Conservation (phyloP, 495 filamentous ascomycete species). For the Tuber umbilicatum region DNA sequence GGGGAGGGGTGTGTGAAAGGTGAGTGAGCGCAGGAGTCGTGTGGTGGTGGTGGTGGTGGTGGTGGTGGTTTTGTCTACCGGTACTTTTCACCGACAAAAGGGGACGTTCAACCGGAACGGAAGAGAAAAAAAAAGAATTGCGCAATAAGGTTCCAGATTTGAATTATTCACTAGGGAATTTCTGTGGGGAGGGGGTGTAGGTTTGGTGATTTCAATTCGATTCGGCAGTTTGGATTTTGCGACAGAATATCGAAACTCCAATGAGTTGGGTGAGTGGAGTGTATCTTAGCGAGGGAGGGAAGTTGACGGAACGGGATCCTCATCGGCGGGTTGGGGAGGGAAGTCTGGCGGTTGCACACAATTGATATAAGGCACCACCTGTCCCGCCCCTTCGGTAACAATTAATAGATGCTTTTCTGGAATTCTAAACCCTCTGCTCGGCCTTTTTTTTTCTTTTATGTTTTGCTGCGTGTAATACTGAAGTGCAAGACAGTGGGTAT, state of each 20-base stretch:
- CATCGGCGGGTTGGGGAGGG: not conserved
- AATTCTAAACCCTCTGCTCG: not conserved
- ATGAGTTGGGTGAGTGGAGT: not conserved
- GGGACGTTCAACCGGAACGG: not conserved
- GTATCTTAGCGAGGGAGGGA: not conserved
- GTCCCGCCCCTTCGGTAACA: conserved; percentile 6
- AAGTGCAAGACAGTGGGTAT: not conserved
- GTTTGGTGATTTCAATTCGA: not conserved
- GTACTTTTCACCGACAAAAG: not conserved
- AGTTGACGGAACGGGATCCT: conserved; percentile 1
- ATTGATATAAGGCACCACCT: not conserved
- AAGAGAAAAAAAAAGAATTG: not conserved
- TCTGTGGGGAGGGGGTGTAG: not conserved
- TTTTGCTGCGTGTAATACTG: not conserved
- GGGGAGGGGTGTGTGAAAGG: not conserved
- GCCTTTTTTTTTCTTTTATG: not conserved
- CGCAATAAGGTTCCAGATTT: not conserved
- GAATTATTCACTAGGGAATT: not conserved
- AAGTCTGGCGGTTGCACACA: not conserved
- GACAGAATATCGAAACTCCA: not conserved
- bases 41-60: not conserved
- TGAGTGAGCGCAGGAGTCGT: not conserved
- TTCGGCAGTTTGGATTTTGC: not conserved
- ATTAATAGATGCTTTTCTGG: not conserved
- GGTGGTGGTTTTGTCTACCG: not conserved